Percentiles rank a stretch among this genome's conserved stretches.
Evolutionary conservation across 495 filamentous ascomycete genomes (phyloP).

Genomic region (Sabuloglossum arenarium): DNA sequence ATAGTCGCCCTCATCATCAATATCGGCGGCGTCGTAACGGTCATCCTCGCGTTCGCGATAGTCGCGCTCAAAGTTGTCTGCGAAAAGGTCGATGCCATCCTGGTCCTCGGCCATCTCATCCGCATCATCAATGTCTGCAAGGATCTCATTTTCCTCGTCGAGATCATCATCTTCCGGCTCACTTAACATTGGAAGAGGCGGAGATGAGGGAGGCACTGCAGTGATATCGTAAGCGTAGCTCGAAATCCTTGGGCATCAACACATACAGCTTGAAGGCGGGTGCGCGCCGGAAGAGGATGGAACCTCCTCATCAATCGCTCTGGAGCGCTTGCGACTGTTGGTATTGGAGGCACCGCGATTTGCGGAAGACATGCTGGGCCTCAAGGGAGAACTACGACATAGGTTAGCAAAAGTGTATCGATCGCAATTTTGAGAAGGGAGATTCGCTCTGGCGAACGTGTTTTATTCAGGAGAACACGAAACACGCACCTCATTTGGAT

Average conservation of each 20-base stretch:
- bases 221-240: not conserved
- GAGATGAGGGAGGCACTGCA: slow-evolving; percentile 27
- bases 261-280: slow-evolving; percentile 49
- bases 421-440: not conserved
- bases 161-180: slow-evolving; percentile 53
- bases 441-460: not conserved
- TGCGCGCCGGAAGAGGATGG: slow-evolving; percentile 41
- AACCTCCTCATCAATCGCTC: slow-evolving; percentile 55
- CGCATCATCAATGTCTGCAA: slow-evolving; percentile 73
- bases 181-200: slow-evolving; percentile 35
- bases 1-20: slow-evolving; percentile 67
- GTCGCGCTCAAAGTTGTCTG: slow-evolving; percentile 72
- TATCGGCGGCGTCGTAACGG: slow-evolving; percentile 46
- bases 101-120: slow-evolving; percentile 96
- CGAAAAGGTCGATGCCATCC: slow-evolving; percentile 83
- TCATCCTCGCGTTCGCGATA: slow-evolving; percentile 42
- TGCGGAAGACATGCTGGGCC: slow-evolving; percentile 63
- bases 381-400: slow-evolving; percentile 49
- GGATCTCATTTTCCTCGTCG: slow-evolving; percentile 50
- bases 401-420: not conserved
- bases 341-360: slow-evolving; percentile 49
- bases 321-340: slow-evolving; percentile 57
- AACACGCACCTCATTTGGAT: slow-evolving; percentile 2
- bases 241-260: slow-evolving; percentile 11
- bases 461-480: slow-evolving; percentile 4